A percentile compares a stretch with the other conserved stretches of the same genome.
Conservation (phyloP, 2,329 filamentous ascomycete genomes). For the Alternaria brassicae region DNA sequence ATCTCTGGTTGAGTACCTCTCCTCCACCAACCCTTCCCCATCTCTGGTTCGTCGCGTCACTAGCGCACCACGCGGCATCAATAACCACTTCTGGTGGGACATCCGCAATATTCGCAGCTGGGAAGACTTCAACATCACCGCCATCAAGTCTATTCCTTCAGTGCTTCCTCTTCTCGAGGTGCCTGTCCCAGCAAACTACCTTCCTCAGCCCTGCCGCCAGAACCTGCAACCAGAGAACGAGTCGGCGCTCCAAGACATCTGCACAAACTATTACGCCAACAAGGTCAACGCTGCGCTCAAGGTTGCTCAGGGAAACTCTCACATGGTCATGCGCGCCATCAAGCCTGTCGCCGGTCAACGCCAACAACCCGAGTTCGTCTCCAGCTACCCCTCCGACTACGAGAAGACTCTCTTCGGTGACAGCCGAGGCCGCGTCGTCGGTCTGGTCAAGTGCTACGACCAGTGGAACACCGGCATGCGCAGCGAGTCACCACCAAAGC, state of each 20-base stretch:
- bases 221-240: conserved; percentile 80
- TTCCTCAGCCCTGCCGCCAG: conserved; percentile 64
- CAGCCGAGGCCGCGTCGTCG: conserved; percentile 69
- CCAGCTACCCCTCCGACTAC: conserved; percentile 64
- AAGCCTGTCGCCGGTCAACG: conserved; percentile 52
- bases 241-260: conserved; percentile 75
- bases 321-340: conserved; percentile 58
- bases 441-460: conserved; percentile 90
- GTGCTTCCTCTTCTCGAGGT: conserved; percentile 73
- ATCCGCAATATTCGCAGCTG: conserved; percentile 85
- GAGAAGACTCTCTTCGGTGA: conserved; percentile 59
- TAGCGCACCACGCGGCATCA: conserved; percentile 71
- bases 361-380: conserved; percentile 71
- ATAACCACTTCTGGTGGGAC: conserved; percentile 95
- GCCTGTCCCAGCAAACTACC: conserved; percentile 65
- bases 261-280: conserved; percentile 78
- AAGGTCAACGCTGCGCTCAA: conserved; percentile 86
- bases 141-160: conserved; percentile 75
- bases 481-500: conserved; percentile 80
- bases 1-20: conserved; percentile 80
- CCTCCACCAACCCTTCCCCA: conserved; percentile 78
- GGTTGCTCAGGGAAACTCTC: conserved; percentile 73
- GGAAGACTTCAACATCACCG: conserved; percentile 76
- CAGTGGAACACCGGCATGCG: conserved; percentile 97
- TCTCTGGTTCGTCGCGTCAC: conserved; percentile 81